phyloP scores from a whole-genome alignment of 2,329 filamentous ascomycete species.

The Ophiostoma novo-ulmi region DNA sequence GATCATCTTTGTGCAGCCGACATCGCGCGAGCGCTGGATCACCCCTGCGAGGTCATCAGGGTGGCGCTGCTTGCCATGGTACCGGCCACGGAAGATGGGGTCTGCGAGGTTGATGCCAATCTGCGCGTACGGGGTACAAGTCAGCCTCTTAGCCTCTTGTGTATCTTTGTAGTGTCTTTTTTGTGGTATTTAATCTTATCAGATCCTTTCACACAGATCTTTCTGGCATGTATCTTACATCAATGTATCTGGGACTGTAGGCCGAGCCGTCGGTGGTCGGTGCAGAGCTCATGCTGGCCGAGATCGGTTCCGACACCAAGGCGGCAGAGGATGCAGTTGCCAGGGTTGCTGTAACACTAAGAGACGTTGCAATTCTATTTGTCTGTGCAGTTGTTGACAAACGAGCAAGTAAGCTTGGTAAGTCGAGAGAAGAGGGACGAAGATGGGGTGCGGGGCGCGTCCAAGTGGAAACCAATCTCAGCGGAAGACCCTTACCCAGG shows the following conservation, averaged over 20 bases:
- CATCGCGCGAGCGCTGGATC: constrained; percentile 67
- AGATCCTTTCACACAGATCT: constrained; percentile 1
- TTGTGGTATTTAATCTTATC: background rate
- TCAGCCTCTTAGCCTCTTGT: background rate
- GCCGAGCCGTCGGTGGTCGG: constrained; percentile 20
- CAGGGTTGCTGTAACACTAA: background rate
- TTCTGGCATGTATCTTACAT: constrained; percentile 42
- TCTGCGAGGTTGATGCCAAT: constrained; percentile 96
- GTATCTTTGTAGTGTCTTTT: background rate
- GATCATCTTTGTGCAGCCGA: constrained; percentile 84
- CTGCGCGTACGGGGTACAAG: constrained; percentile 34
- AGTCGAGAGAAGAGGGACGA: background rate
- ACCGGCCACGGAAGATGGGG: constrained; percentile 77
- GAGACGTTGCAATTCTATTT: background rate
- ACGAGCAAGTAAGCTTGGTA: constrained; percentile 6
- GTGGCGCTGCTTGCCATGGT: constrained; percentile 73
- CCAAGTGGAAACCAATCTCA: constrained; percentile 22
- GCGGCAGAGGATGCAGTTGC: background rate
- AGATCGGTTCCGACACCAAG: background rate
- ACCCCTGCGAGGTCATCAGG: constrained; percentile 70
- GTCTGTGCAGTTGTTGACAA: constrained; percentile 27
- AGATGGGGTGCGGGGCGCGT: constrained; percentile 19
- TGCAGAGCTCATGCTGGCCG: constrained; percentile 4
- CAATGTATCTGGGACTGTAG: constrained; percentile 54
- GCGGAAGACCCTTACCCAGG: constrained; percentile 20